phyloP scores from a whole-genome alignment of 139 green algal species.

The Chlamydomonas sp. region DNA sequence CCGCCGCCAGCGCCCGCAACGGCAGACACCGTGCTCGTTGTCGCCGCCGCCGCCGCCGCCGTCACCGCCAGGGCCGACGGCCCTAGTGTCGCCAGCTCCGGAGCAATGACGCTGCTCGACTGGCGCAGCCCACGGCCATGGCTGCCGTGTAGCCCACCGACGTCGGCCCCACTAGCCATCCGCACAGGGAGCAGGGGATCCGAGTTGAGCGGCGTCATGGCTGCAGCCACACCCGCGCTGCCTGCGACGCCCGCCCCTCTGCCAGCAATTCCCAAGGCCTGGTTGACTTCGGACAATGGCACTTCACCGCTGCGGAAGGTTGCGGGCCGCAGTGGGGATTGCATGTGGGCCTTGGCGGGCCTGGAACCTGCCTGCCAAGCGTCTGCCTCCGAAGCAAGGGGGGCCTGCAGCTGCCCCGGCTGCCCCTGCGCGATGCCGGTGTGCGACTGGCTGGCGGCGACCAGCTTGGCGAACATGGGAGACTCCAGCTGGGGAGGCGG shows the following conservation, averaged over 20 bases:
- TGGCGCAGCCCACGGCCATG: neutral
- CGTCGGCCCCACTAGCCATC: too few relatives aligned
- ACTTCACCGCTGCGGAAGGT: too few relatives aligned
- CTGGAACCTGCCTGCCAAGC: neutral
- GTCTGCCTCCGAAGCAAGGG: neutral
- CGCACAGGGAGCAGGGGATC: too few relatives aligned
- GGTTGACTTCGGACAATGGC: too few relatives aligned
- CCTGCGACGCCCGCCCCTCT: too few relatives aligned
- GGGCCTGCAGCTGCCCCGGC: neutral
- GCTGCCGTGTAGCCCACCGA: too few relatives aligned
- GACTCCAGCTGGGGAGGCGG: neutral
- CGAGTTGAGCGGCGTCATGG: too few relatives aligned
- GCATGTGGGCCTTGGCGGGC: too few relatives aligned
- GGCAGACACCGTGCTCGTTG: neutral
- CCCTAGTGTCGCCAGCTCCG: neutral
- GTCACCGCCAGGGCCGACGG: neutral
- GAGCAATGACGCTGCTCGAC: neutral
- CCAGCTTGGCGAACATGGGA: conserved; percentile 36
- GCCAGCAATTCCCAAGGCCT: too few relatives aligned
- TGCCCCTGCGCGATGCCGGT: neutral
- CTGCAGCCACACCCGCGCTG: too few relatives aligned
- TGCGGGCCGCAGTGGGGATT: too few relatives aligned
- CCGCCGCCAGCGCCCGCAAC: neutral
- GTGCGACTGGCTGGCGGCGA: conserved; percentile 23
- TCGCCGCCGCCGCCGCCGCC: neutral